Conservation (phyloP, 306 rosid species). For the Cucurbita argyrosperma region DNA sequence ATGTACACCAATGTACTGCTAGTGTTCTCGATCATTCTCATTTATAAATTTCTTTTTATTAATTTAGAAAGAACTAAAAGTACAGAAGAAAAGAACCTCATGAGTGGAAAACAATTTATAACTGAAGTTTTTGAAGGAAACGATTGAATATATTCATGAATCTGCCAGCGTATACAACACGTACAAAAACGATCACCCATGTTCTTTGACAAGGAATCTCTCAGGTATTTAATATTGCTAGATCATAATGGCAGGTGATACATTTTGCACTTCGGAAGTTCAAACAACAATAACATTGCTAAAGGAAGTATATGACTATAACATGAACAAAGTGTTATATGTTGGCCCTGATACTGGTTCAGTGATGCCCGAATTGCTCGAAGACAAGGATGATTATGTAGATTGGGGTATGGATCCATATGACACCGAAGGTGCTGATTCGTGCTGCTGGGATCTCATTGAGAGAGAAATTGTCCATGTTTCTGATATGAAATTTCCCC, state of each 20-base stretch:
- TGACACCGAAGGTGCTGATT: conserved; percentile 43
- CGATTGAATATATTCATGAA: background rate
- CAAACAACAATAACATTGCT: conserved; percentile 43
- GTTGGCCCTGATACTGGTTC: conserved; percentile 76
- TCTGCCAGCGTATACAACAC: conserved; percentile 2
- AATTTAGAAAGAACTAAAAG: background rate
- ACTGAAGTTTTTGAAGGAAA: background rate
- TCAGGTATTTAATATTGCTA: background rate
- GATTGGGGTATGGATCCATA: conserved; percentile 95
- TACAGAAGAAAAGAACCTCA: background rate
- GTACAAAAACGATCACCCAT: background rate
- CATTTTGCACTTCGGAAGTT: conserved; percentile 61
- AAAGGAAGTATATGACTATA: conserved; percentile 65
- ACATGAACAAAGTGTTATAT: conserved; percentile 61
- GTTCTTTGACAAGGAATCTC: background rate
- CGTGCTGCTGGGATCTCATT: conserved; percentile 54
- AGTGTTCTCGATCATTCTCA: background rate
- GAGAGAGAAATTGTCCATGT: conserved; percentile 64
- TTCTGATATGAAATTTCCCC: conserved; percentile 62
- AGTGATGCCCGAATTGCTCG: conserved; percentile 44
- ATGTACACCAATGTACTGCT: background rate
- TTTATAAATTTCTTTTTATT: background rate
- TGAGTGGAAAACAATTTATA: background rate
- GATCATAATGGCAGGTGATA: conserved; percentile 34
- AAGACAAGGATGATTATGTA: conserved; percentile 50